These are phyloP conservation scores for Rhodotorula sp. DNA, from an alignment of 1,284 basidiomycete genomes.

Conservation along the genomic window DNA sequence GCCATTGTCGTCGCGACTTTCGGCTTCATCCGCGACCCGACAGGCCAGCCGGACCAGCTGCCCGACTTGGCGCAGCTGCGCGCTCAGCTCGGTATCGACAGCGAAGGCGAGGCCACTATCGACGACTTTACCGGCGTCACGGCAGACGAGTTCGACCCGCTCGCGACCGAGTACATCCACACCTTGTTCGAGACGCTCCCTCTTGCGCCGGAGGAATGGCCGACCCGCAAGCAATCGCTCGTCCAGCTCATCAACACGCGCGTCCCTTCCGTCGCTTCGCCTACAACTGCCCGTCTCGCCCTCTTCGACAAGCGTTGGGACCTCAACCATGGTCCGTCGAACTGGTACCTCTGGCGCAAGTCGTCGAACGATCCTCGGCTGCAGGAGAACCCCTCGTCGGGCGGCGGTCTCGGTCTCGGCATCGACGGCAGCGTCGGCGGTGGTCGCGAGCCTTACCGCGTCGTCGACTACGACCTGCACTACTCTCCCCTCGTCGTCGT, in stretches of 20 bases:
- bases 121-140: slow-evolving; percentile 31
- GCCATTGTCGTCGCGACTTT: slow-evolving; percentile 45
- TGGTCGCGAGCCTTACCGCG: slow-evolving; percentile 41
- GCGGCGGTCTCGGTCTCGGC: slow-evolving; percentile 37
- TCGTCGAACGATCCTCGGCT: slow-evolving; percentile 33
- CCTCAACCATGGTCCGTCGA: slow-evolving; percentile 42
- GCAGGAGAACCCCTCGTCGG: slow-evolving; percentile 22
- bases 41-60: slow-evolving; percentile 11
- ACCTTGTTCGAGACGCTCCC: slow-evolving; percentile 36
- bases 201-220: slow-evolving; percentile 40
- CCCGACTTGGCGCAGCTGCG: slow-evolving; percentile 25
- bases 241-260: slow-evolving; percentile 39
- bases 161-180: slow-evolving; percentile 37
- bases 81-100: slow-evolving; percentile 21
- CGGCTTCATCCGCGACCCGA: slow-evolving; percentile 37
- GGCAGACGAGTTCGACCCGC: slow-evolving; percentile 30
- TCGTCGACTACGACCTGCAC: slow-evolving; percentile 45
- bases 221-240: slow-evolving; percentile 38
- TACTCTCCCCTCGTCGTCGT: slow-evolving; percentile 45
- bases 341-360: slow-evolving; percentile 45
- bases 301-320: slow-evolving; percentile 45
- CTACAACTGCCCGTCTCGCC: slow-evolving; percentile 32
- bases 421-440: slow-evolving; percentile 34
- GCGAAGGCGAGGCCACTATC: background rate
- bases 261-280: slow-evolving; percentile 17